Percentiles rank a stretch among this genome's conserved stretches.
These are phyloP conservation scores for Boletus sp. DNA, from an alignment of 768 basidiomycete species.

Conservation along the genomic window DNA sequence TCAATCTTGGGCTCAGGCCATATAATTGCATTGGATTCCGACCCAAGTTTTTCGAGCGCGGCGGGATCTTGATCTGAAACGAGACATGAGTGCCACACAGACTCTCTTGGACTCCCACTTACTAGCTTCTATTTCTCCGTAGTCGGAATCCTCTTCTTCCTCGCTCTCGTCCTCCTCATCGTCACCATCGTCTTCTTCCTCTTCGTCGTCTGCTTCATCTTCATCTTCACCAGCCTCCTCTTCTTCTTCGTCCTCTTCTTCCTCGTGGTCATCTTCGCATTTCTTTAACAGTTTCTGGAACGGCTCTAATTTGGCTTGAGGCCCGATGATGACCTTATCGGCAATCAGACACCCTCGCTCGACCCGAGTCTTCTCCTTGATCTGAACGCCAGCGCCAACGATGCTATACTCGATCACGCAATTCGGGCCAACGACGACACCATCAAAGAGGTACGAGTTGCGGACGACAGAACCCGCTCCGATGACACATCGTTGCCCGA, in stretches of 20 bases:
- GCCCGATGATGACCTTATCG: conserved; percentile 77
- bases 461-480: conserved; percentile 67
- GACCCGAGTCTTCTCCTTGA: conserved; percentile 67
- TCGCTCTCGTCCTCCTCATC: conserved; percentile 32
- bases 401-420: conserved; percentile 78
- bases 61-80: conserved; percentile 48
- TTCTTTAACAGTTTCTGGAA: conserved; percentile 74
- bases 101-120: conserved; percentile 22
- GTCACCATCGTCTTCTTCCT: conserved; percentile 30
- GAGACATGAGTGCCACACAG: not conserved
- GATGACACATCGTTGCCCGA: conserved; percentile 74
- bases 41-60: conserved; percentile 53
- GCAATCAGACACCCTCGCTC: conserved; percentile 78
- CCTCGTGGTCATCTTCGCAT: conserved; percentile 33
- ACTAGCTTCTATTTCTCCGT: conserved; percentile 70
- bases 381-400: conserved; percentile 70
- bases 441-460: conserved; percentile 83
- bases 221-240: conserved; percentile 20
- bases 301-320: conserved; percentile 59
- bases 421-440: conserved; percentile 65
- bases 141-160: conserved; percentile 51
- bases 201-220: conserved; percentile 35
- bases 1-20: conserved; percentile 70
- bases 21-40: conserved; percentile 70
- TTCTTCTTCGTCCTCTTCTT: conserved; percentile 32